phyloP scores from a whole-genome alignment of 805 yeast species.

The Wickerhamomyces pijperi region DNA sequence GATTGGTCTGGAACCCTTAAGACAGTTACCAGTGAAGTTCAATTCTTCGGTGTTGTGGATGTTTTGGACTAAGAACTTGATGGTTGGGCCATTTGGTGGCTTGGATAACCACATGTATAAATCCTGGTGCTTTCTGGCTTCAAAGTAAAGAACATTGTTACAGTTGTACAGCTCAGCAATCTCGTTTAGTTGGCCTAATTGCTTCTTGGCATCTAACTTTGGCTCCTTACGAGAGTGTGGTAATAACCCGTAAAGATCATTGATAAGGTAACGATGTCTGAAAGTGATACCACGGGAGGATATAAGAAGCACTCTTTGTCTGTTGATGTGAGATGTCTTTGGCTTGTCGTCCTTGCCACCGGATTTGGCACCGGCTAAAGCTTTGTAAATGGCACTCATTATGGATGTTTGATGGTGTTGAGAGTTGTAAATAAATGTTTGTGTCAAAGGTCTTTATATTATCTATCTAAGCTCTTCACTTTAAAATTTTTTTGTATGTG shows the following conservation, averaged over 20 bases:
- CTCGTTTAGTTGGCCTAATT: slow-evolving; percentile 81
- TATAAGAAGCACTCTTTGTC: slow-evolving; percentile 79
- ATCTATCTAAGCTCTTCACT: not conserved
- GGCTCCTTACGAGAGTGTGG: slow-evolving; percentile 97
- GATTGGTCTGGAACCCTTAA: slow-evolving; percentile 90
- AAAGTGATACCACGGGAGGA: slow-evolving; percentile 92
- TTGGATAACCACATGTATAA: slow-evolving; percentile 90
- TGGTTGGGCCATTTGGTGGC: slow-evolving; percentile 96
- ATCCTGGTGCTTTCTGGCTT: slow-evolving; percentile 93
- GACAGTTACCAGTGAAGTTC: slow-evolving; percentile 92
- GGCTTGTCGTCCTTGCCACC: slow-evolving; percentile 22
- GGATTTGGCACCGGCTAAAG: slow-evolving; percentile 38
- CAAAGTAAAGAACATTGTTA: slow-evolving; percentile 88
- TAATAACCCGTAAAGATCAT: slow-evolving; percentile 64
- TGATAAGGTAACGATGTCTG: slow-evolving; percentile 90
- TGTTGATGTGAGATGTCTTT: slow-evolving; percentile 56
- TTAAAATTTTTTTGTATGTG: not conserved
- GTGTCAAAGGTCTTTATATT: too few relatives aligned
- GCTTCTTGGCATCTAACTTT: slow-evolving; percentile 86
- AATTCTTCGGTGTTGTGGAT: slow-evolving; percentile 93
- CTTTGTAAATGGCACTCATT: slow-evolving; percentile 70
- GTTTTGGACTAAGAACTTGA: slow-evolving; percentile 88
- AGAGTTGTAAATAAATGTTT: too few relatives aligned
- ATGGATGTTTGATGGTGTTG: not conserved
- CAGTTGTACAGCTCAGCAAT: slow-evolving; percentile 96